Conservation (phyloP, 306 rosid genomes). For the Vigna trinervia region DNA sequence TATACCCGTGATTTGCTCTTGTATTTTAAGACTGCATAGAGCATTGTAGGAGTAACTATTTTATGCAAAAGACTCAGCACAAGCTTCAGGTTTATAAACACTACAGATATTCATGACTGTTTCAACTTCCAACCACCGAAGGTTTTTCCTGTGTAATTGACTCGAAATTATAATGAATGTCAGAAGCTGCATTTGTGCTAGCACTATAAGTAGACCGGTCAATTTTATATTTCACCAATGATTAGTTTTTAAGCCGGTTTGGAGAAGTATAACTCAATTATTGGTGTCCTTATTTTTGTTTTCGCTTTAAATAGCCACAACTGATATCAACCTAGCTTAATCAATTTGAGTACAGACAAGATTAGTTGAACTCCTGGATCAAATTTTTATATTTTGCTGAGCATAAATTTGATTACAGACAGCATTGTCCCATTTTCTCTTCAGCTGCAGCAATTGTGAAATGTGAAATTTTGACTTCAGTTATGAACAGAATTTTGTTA, state of each 20-base stretch:
- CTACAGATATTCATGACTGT: constrained; percentile 30
- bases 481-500: constrained; percentile 20
- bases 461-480: constrained; percentile 34
- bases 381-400: constrained; percentile 8
- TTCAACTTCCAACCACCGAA: constrained; percentile 41
- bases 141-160: constrained; percentile 28
- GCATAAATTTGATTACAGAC: too few relatives aligned
- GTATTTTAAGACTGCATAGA: constrained; percentile 24
- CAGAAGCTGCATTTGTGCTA: constrained; percentile 42
- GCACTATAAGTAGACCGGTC: constrained; percentile 40
- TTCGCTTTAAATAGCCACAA: constrained; percentile 23
- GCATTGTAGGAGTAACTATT: constrained; percentile 27
- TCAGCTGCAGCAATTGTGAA: constrained; percentile 28
- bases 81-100: constrained; percentile 31
- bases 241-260: constrained; percentile 45
- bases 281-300: constrained; percentile 35
- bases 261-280: constrained; percentile 42
- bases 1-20: constrained; percentile 44
- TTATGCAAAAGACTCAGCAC: constrained; percentile 21
- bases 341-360: constrained; percentile 40
- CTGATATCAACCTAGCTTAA: constrained; percentile 26
- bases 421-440: constrained; percentile 28
- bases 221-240: constrained; percentile 44
- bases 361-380: constrained; percentile 42
- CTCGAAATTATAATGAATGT: constrained; percentile 38